Evolutionary conservation across 208 protist species (phyloP).

Genomic region (Leishmania tropica): DNA sequence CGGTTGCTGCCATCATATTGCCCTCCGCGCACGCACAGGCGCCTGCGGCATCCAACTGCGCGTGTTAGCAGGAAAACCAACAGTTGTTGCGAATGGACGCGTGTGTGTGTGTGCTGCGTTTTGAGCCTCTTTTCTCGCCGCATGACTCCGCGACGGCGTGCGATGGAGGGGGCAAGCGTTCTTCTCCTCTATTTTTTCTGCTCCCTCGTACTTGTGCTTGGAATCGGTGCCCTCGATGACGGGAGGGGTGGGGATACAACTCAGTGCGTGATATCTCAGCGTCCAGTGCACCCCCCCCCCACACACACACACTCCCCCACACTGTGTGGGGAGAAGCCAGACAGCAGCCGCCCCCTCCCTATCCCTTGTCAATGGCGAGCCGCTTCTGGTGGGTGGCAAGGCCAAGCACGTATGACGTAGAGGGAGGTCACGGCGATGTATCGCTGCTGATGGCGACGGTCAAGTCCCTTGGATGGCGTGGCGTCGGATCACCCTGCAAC

Average conservation of each 20-base stretch:
- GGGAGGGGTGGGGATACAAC: not conserved
- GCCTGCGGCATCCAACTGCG: not conserved
- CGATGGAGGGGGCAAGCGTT: not conserved
- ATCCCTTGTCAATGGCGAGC: not conserved
- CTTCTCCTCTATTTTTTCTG: not conserved
- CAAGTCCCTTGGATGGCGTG: not conserved
- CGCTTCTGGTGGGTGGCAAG: not conserved
- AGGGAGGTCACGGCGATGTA: not conserved
- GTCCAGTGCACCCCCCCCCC: not conserved
- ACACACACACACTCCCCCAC: no score
- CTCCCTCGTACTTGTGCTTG: not conserved
- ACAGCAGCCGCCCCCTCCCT: not conserved
- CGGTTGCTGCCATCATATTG: not conserved
- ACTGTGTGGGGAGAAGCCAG: not conserved
- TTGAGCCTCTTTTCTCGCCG: not conserved
- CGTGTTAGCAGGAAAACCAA: not conserved
- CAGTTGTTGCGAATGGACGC: not conserved
- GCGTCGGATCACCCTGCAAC: not conserved
- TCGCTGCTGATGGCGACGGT: not conserved
- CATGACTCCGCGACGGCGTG: not conserved
- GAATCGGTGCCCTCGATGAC: not conserved
- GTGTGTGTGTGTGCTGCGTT: slow-evolving; percentile 2
- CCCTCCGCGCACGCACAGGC: not conserved
- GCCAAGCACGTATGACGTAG: not conserved
- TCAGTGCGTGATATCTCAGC: not conserved